A percentile compares a stretch with the other conserved stretches of the same genome.
Evolutionary conservation across 352 stramenopile genomes (phyloP).

Genomic region (Globisporangium abappressorium): DNA sequence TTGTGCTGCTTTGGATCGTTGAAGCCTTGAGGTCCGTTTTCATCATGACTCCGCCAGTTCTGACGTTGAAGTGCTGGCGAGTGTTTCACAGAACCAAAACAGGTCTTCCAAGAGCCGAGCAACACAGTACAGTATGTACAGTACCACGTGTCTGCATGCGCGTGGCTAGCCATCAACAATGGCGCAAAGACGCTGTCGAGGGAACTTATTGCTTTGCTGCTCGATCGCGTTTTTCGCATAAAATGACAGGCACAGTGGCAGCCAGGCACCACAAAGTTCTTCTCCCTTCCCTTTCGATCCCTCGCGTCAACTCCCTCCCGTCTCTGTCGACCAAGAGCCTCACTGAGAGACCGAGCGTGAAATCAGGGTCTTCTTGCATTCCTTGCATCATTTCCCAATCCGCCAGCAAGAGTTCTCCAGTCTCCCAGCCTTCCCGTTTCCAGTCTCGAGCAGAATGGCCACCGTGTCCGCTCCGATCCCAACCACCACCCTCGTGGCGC

Average conservation of each 20-base stretch:
- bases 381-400: constrained; percentile 5
- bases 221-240: neutral
- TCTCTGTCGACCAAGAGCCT: neutral
- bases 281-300: neutral
- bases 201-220: too few relatives aligned
- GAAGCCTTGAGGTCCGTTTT: neutral
- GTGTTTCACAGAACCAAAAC: too few relatives aligned
- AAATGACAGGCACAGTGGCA: neutral
- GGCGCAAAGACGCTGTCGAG: too few relatives aligned
- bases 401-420: neutral
- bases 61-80: too few relatives aligned
- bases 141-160: too few relatives aligned
- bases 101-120: too few relatives aligned
- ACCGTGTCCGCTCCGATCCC: constrained; percentile 2
- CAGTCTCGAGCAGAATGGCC: neutral
- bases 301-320: too few relatives aligned
- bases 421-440: neutral
- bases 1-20: neutral
- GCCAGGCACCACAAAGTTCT: neutral
- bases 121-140: too few relatives aligned
- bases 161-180: too few relatives aligned
- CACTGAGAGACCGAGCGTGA: neutral
- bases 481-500: constrained; percentile 7
- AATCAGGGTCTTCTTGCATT: neutral
- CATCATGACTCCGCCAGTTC: neutral